Base-by-base conservation (phyloP, 2,329 filamentous ascomycete genomes). In the Xenosphaeropsis pyriputrescens region DNA sequence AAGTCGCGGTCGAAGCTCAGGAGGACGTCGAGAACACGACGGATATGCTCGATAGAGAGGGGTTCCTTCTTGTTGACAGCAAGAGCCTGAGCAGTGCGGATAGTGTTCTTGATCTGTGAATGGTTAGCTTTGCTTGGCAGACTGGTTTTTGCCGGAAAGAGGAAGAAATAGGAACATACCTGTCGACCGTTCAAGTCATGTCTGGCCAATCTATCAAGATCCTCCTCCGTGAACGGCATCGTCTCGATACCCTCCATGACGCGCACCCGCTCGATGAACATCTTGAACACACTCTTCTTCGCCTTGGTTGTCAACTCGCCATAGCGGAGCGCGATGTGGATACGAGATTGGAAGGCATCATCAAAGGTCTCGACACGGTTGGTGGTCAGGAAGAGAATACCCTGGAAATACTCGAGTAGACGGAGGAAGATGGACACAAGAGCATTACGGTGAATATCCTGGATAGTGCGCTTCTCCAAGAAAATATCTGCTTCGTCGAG, bases 291-390 rank as follows among this genome's bases (percentile, higher is more conserved):
- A 42, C 74, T 69, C 48, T 76, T 78, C 59, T 82, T 81, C 9
- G 85, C 85, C 50, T 79, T 79, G 5, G 62, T 56, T 30, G 75
- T 76, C 7, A 93, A 67, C 35, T 80, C 75, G 30, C 82, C 81
- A 57, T 93, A 94, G 18, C 81, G 70, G 7, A 94, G 64, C 0
- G 85, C 83, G 48, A 93, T 79, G 55, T 93, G 85, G 43, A 93
- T 93, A 17, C 86, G 75, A 8, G 77, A 84, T 53, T 91, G 82
- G 65, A 93, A 93, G 1, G 86, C 86, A 43, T 91, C 84, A 49
- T 94, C 86, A 50, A 94, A 93, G 0, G 83, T 88, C 62, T 81
- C 73, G 1, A 93, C 84, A 2, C 85, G 75, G 54, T 93, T 93
- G 2, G 86, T 93, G 0, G 86, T 94, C 18, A 94, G 59, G 62